phyloP scores from a whole-genome alignment of 306 rosid genomes.

The Luffa aegyptiaca region DNA sequence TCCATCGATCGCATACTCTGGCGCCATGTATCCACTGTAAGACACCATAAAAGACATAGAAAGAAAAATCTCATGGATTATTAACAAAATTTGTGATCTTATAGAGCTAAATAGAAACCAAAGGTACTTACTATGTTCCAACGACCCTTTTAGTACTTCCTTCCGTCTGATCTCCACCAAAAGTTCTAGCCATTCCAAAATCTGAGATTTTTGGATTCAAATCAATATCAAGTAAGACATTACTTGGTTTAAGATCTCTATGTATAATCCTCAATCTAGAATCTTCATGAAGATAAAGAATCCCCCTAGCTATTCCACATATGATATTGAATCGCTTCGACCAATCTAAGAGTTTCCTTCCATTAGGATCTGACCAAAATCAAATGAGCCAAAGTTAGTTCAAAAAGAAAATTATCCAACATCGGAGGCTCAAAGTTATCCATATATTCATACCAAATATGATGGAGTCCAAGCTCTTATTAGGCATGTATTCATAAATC shows the following conservation, averaged over 20 bases:
- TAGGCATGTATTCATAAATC: slow-evolving; percentile 54
- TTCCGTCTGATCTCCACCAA: slow-evolving; percentile 28
- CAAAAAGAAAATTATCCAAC: neutral
- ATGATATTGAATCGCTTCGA: slow-evolving; percentile 35
- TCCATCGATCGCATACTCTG: slow-evolving; percentile 39
- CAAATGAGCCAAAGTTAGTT: neutral
- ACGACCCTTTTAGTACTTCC: slow-evolving; percentile 32
- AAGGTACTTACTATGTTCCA: slow-evolving; percentile 38
- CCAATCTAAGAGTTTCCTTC: slow-evolving; percentile 20
- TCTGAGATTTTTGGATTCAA: slow-evolving; percentile 55
- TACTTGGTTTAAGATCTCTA: slow-evolving; percentile 48
- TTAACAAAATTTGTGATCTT: neutral
- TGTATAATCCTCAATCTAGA: slow-evolving; percentile 44
- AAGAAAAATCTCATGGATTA: neutral
- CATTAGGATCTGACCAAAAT: slow-evolving; percentile 16
- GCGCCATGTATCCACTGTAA: slow-evolving; percentile 48
- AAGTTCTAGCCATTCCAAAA: slow-evolving; percentile 41
- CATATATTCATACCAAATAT: slow-evolving; percentile 36
- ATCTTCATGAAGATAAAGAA: slow-evolving; percentile 47
- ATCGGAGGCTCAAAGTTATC: neutral
- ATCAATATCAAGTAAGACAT: slow-evolving; percentile 33
- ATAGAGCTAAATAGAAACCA: neutral
- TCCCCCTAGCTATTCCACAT: slow-evolving; percentile 35
- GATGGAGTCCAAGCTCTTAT: slow-evolving; percentile 46
- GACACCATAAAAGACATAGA: neutral